Conservation (phyloP, 2,329 filamentous ascomycete species). For the Colletotrichum sp. region DNA sequence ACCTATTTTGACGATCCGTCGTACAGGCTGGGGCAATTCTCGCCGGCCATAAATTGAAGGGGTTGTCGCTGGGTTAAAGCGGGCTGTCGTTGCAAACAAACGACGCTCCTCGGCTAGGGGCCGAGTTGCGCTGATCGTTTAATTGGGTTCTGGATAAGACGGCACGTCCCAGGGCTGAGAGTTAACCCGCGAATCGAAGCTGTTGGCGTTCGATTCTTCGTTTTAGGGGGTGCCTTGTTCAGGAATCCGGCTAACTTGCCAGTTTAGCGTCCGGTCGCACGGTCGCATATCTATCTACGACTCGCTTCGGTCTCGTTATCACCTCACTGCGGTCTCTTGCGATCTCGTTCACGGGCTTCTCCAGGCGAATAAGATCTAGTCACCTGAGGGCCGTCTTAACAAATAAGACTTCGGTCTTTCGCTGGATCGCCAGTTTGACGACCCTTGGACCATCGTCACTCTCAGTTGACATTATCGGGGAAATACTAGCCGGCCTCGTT, state of each 20-base stretch:
- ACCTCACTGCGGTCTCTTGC: neutral
- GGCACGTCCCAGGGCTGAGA: neutral
- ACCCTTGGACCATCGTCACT: neutral
- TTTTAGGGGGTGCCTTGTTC: neutral
- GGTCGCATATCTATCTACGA: neutral
- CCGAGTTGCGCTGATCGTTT: neutral
- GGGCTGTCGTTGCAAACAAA: neutral
- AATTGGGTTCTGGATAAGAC: neutral
- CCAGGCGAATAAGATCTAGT: neutral
- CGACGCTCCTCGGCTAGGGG: neutral
- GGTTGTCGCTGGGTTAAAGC: neutral
- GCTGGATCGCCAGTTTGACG: neutral
- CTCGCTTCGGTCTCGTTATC: neutral
- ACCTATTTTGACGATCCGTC: neutral
- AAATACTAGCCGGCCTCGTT: neutral
- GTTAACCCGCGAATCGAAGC: neutral
- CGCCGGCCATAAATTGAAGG: neutral
- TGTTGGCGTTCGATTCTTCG: neutral
- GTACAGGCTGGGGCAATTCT: neutral
- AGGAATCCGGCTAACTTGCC: neutral
- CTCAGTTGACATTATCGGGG: neutral
- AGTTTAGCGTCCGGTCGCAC: neutral
- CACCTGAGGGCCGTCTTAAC: accelerated
- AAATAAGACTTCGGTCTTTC: neutral
- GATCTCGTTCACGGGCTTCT: neutral